Percentiles rank a stretch among this genome's conserved stretches.
Conservation (phyloP, 108 stramenopile genomes). For the Epipyxis sp. region DNA sequence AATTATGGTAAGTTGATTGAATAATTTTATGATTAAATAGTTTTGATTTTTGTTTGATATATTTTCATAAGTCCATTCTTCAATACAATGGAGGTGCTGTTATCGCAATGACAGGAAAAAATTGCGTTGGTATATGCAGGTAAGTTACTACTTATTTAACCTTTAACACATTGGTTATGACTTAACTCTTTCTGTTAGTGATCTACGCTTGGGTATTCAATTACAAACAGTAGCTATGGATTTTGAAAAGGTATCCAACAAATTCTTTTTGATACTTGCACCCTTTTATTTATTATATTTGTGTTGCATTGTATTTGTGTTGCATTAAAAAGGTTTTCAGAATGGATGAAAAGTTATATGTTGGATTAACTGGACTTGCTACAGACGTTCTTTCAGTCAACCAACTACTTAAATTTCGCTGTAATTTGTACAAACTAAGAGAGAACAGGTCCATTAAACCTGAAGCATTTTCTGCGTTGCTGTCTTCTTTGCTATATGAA, state of each 20-base stretch:
- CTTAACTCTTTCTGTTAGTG: slow-evolving; percentile 41
- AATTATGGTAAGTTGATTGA: too few relatives aligned
- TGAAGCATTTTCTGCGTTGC: slow-evolving; percentile 76
- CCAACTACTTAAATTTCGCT: slow-evolving; percentile 67
- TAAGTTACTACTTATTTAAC: neutral
- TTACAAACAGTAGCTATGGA: slow-evolving; percentile 86
- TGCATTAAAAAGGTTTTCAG: slow-evolving; percentile 90
- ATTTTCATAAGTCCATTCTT: slow-evolving; percentile 74
- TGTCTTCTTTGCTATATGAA: slow-evolving; percentile 85
- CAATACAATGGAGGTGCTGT: slow-evolving; percentile 97
- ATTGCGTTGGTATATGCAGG: slow-evolving; percentile 94
- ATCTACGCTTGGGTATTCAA: slow-evolving; percentile 87
- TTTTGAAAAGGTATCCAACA: slow-evolving; percentile 67
- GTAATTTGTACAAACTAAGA: slow-evolving; percentile 82
- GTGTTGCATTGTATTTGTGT: slow-evolving; percentile 30
- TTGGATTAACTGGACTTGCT: slow-evolving; percentile 90
- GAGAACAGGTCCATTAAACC: slow-evolving; percentile 96
- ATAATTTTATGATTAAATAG: too few relatives aligned
- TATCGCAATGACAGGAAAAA: slow-evolving; percentile 96
- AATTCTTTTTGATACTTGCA: neutral
- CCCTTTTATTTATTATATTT: neutral
- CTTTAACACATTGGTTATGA: neutral
- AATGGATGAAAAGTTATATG: slow-evolving; percentile 80
- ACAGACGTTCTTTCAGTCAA: slow-evolving; percentile 89
- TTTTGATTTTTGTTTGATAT: too few relatives aligned